A percentile compares a stretch with the other conserved stretches of the same genome.
Evolutionary conservation across 2,329 filamentous ascomycete genomes (phyloP).

Genomic region (Herpotrichia juniperi): DNA sequence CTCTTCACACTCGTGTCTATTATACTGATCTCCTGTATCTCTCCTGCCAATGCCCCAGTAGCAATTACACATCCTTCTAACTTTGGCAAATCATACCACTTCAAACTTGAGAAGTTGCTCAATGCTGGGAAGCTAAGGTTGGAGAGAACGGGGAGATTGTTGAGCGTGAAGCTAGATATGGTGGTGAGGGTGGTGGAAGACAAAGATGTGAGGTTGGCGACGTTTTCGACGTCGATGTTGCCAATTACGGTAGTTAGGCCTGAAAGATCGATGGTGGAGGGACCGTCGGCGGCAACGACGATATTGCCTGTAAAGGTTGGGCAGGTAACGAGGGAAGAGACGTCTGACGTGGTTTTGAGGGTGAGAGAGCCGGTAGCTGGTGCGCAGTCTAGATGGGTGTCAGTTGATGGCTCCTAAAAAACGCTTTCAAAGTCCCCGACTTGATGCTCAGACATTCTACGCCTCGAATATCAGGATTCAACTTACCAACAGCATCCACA

Average conservation of each 20-base stretch:
- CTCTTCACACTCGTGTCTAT: slow-evolving; percentile 20
- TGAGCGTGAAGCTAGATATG: slow-evolving; percentile 17
- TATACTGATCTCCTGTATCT: slow-evolving; percentile 24
- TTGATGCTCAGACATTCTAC: not conserved
- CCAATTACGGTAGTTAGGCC: slow-evolving; percentile 18
- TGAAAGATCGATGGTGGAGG: slow-evolving; percentile 20
- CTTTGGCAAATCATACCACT: slow-evolving; percentile 13
- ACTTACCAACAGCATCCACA: slow-evolving; percentile 9
- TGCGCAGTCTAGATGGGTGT: slow-evolving; percentile 20
- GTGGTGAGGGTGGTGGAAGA: slow-evolving; percentile 19
- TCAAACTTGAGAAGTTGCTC: slow-evolving; percentile 18
- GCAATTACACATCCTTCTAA: slow-evolving; percentile 19
- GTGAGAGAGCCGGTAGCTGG: slow-evolving; percentile 14
- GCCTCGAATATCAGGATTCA: not conserved
- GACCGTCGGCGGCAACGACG: slow-evolving; percentile 21
- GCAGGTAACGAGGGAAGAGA: slow-evolving; percentile 20
- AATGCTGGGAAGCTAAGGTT: slow-evolving; percentile 22
- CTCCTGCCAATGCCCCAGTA: slow-evolving; percentile 7
- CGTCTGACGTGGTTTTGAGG: slow-evolving; percentile 22
- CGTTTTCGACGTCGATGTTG: slow-evolving; percentile 19
- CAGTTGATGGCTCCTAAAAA: not conserved
- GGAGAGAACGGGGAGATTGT: slow-evolving; percentile 24
- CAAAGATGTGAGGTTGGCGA: slow-evolving; percentile 16
- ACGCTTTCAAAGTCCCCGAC: not conserved
- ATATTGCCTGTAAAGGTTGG: slow-evolving; percentile 22